Evolutionary conservation across 345 rosid species (phyloP).

Genomic region (Bruguiera gymnorhiza): DNA sequence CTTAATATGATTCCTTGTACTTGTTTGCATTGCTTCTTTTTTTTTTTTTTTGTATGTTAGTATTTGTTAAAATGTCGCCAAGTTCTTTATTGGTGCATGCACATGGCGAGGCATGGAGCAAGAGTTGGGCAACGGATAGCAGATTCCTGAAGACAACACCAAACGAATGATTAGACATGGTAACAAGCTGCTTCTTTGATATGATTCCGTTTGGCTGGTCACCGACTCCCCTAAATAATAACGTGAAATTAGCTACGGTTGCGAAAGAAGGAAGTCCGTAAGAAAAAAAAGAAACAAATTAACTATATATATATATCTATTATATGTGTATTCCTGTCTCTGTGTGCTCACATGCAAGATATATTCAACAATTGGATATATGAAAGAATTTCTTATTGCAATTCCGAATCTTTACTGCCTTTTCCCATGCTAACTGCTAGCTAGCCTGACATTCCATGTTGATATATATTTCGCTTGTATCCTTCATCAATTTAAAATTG

Average conservation of each 20-base stretch:
- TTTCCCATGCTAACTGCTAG: not conserved
- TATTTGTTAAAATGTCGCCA: not conserved
- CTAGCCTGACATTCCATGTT: not conserved
- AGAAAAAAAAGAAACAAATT: not conserved
- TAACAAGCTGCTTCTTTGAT: constrained; percentile 8
- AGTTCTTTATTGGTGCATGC: constrained; percentile 13
- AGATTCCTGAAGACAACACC: constrained; percentile 30
- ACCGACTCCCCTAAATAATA: not conserved
- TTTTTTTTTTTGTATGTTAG: not conserved
- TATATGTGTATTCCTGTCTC: not conserved
- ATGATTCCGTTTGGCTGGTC: constrained; percentile 17
- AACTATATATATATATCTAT: not conserved
- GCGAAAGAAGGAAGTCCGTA: too few species aligned
- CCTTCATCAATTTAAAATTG: too few species aligned
- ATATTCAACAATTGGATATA: too few species aligned
- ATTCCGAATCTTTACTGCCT: not conserved
- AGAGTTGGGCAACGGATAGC: constrained; percentile 2
- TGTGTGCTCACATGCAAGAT: not conserved
- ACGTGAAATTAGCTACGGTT: not conserved
- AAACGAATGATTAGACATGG: constrained; percentile 42
- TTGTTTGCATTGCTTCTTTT: not conserved
- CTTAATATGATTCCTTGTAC: not conserved
- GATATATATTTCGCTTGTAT: not conserved
- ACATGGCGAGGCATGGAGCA: constrained; percentile 37
- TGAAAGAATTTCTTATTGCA: not conserved